Conservation (phyloP, 2,329 filamentous ascomycete genomes). For the Tolypocladium guangdongense region DNA sequence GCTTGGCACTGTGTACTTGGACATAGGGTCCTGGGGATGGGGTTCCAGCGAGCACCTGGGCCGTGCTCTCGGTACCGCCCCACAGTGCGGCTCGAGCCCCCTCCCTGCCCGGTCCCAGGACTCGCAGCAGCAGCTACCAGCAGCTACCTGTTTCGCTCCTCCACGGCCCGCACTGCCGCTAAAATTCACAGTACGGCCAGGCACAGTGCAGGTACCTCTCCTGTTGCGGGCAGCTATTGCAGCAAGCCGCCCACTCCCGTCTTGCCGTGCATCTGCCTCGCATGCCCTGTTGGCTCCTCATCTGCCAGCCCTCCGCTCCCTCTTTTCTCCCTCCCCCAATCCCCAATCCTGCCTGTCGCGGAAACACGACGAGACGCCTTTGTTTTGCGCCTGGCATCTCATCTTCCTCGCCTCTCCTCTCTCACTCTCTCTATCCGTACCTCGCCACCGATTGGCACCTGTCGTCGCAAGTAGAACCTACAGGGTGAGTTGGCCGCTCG, state of each 20-base stretch:
- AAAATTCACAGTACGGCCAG: neutral
- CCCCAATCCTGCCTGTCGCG: neutral
- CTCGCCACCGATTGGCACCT: neutral
- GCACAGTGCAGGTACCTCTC: neutral
- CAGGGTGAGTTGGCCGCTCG: neutral
- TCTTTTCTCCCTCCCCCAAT: slow-evolving; percentile 2
- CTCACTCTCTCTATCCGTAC: neutral
- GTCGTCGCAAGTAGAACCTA: neutral
- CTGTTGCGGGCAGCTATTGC: neutral
- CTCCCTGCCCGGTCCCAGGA: neutral
- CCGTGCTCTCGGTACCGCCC: neutral
- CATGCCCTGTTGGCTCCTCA: no score
- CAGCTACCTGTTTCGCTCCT: no score
- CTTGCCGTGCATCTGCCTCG: no score
- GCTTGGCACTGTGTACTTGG: neutral
- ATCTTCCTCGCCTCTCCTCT: neutral
- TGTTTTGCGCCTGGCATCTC: neutral
- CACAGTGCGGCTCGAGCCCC: neutral
- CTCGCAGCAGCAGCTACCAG: neutral
- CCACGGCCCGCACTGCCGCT: neutral
- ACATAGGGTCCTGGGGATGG: neutral
- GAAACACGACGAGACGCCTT: neutral
- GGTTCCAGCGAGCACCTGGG: neutral
- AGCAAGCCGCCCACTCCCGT: neutral
- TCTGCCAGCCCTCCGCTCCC: slow-evolving; percentile 1